Evolutionary conservation across 768 basidiomycete genomes (phyloP).

Genomic region (Lentinula guzmanii): DNA sequence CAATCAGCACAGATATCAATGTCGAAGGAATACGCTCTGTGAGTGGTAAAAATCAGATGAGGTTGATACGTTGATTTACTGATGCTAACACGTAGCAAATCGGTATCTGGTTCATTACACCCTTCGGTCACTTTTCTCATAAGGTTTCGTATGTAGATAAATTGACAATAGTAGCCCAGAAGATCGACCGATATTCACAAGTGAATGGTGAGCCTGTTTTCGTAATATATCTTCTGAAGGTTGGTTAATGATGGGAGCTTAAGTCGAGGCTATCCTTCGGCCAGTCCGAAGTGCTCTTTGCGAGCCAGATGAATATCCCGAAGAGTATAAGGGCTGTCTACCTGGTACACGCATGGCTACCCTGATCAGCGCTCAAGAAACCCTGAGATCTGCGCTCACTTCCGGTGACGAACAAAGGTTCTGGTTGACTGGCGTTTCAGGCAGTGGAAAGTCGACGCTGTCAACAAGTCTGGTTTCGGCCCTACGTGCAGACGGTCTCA

Average conservation of each 20-base stretch:
- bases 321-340: background rate
- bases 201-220: too few relatives aligned
- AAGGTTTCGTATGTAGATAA: too few relatives aligned
- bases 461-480: background rate
- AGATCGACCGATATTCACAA: too few relatives aligned
- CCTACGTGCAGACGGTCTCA: background rate
- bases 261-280: background rate
- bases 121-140: too few relatives aligned
- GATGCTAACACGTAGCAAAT: background rate
- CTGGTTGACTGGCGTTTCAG: background rate
- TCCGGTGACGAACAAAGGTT: background rate
- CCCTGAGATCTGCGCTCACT: background rate
- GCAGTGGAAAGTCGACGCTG: background rate
- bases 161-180: too few relatives aligned
- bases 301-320: background rate
- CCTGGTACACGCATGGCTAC: background rate
- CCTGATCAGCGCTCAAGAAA: background rate
- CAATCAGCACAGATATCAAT: background rate
- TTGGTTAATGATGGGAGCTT: too few relatives aligned
- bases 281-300: background rate
- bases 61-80: background rate
- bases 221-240: too few relatives aligned
- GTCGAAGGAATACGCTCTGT: background rate
- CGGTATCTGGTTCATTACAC: background rate
- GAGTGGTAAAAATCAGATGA: background rate